Evolutionary conservation across 2,329 filamentous ascomycete species (phyloP), one percentile per base, ranked within the genome.

Genomic region (Trichoderma arundinaceum): DNA sequence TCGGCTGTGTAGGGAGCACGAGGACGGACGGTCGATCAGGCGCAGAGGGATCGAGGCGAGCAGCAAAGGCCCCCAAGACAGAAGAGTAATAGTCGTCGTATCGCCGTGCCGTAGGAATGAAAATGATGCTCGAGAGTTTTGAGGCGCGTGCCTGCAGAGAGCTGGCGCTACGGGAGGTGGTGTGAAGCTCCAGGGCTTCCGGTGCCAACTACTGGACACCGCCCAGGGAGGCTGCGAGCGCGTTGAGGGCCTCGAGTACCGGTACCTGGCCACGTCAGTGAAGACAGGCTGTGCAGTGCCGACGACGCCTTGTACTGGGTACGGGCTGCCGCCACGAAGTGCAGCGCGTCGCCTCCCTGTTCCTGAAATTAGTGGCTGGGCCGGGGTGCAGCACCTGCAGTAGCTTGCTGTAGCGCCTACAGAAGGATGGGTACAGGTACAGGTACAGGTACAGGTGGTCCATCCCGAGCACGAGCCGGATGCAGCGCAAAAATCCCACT

Each of bases 301-400:
- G 7, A 48, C 12, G 4, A 38, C 15, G 19, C 28, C 32, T 15
- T 9, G 58, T 62, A 62, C 17, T 43, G 57, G 12, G 57, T 60
- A 60, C 44, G 57, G 43, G 15, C 43, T 33, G 43, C 15, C 22
- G 22, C 22, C 22, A 28, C 22, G 22, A 2, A 28, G 32, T 8
- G 8, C 33, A 38, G 56, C 56, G 41, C 35, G 46, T 51, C n/a
- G 58, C 35, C 46, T 61, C 58, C 57, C 57, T 51, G 58, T 63
- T 53, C 49, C 49, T 63, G 60, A 53, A 46, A 63, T 54, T 63
- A 63, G 60, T 28, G 57, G 57, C 48, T 32, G 44, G 22, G 44
- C n/a, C 32, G 17, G 44, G 43, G 33, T 48, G 32, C 33, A 35
- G 59, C 43, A 60, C 57, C 57, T 60, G 57, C 57, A 60, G 57